Conservation (phyloP, 1,139 yeast genomes). For the Candida albicans region DNA sequence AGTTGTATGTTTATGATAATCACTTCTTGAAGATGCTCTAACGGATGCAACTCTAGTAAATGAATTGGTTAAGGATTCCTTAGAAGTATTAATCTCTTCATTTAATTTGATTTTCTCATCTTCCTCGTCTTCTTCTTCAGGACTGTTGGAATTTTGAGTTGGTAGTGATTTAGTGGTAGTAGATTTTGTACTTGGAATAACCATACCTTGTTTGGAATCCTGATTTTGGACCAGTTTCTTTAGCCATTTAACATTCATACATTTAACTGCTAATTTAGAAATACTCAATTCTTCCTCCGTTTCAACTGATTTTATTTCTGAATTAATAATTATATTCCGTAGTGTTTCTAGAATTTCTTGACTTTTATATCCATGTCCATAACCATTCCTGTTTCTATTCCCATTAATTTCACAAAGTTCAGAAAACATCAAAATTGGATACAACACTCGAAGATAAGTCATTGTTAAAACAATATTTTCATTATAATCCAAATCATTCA, state of each 20-base stretch:
- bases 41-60: constrained; percentile 38
- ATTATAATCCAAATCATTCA: constrained; percentile 60
- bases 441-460: constrained; percentile 73
- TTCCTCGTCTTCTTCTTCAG: background rate
- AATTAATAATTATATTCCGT: constrained; percentile 40
- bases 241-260: constrained; percentile 62
- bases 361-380: constrained; percentile 54
- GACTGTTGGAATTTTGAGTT: constrained; percentile 13
- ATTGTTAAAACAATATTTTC: constrained; percentile 59
- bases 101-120: background rate
- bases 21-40: constrained; percentile 34
- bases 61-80: constrained; percentile 6
- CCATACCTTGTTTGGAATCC: too few relatives aligned
- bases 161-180: background rate
- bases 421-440: constrained; percentile 69
- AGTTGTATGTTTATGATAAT: constrained; percentile 39
- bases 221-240: constrained; percentile 12
- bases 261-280: constrained; percentile 59
- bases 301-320: constrained; percentile 13
- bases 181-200: background rate
- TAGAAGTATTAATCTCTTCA: constrained; percentile 6
- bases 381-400: too few relatives aligned
- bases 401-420: constrained; percentile 49
- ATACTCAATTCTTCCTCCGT: constrained; percentile 41
- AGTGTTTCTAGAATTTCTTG: constrained; percentile 54